Evolutionary conservation across 2,329 filamentous ascomycete genomes (phyloP).

Genomic region (Cryphonectria parasitica): DNA sequence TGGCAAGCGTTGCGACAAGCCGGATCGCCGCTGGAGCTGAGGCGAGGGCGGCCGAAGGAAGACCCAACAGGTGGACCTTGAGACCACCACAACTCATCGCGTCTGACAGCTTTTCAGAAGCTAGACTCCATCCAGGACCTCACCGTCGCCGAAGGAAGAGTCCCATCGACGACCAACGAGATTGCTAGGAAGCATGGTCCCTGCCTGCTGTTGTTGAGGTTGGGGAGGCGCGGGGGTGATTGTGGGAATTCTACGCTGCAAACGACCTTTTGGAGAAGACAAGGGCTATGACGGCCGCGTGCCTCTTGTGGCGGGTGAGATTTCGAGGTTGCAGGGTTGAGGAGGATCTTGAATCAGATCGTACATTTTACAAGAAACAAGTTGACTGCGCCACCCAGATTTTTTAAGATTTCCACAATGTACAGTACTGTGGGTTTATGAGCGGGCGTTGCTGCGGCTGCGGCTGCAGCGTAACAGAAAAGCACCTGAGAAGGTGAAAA

Average conservation of each 20-base stretch:
- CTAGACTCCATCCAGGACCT: not conserved
- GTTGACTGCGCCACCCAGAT: constrained; percentile 9
- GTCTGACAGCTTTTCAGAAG: not conserved
- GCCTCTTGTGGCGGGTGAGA: not conserved
- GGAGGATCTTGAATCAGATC: not conserved
- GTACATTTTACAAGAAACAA: not conserved
- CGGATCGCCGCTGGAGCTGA: constrained; percentile 8
- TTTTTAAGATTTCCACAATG: not conserved
- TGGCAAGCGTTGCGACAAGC: not conserved
- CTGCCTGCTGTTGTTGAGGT: not conserved
- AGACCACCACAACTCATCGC: not conserved
- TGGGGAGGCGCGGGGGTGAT: not conserved
- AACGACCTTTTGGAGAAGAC: too few species aligned
- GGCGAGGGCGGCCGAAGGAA: constrained; percentile 13
- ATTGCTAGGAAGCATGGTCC: too few species aligned
- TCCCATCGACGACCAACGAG: not conserved
- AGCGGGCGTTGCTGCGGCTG: constrained; percentile 6
- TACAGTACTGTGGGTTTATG: not conserved
- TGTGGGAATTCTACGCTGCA: not conserved
- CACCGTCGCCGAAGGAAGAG: not conserved
- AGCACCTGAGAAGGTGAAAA: constrained; percentile 10
- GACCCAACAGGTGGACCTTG: constrained; percentile 13
- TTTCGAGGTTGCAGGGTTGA: not conserved
- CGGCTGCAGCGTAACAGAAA: constrained; percentile 8
- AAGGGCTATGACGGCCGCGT: not conserved